Conservation (phyloP, 306 rosid species). For the Prinsepia uniflora region DNA sequence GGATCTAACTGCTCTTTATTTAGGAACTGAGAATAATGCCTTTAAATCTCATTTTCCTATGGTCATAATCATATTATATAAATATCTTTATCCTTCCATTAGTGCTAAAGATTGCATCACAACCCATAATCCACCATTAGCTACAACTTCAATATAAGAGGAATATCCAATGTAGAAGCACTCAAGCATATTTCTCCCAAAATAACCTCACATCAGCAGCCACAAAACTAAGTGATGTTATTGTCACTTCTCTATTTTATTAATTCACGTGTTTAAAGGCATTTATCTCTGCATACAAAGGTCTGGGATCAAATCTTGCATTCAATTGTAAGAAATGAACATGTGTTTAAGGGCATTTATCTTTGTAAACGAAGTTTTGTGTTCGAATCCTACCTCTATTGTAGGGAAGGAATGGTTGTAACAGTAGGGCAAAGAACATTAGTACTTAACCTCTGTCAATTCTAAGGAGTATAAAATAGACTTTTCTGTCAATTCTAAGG, state of each 20-base stretch:
- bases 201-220: slow-evolving; percentile 26
- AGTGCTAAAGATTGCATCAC: slow-evolving; percentile 51
- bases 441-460: slow-evolving; percentile 25
- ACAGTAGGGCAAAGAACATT: slow-evolving; percentile 23
- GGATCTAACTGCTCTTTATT: slow-evolving; percentile 26
- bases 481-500: too few relatives aligned
- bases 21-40: slow-evolving; percentile 20
- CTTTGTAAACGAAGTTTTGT: too few relatives aligned
- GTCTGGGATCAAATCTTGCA: too few relatives aligned
- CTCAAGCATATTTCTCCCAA: slow-evolving; percentile 19
- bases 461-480: not conserved
- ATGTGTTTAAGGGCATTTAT: too few relatives aligned
- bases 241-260: slow-evolving; percentile 16
- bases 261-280: not conserved
- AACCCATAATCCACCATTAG: slow-evolving; percentile 35
- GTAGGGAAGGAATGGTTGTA: slow-evolving; percentile 21
- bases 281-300: too few relatives aligned
- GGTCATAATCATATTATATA: slow-evolving; percentile 12
- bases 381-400: not conserved
- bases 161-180: slow-evolving; percentile 64
- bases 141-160: slow-evolving; percentile 19
- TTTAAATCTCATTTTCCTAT: slow-evolving; percentile 25
- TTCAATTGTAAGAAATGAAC: too few relatives aligned
- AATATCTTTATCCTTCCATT: slow-evolving; percentile 29
- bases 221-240: slow-evolving; percentile 1